Evolutionary conservation across 345 rosid species (phyloP).

Genomic region (Lepidium africanum): DNA sequence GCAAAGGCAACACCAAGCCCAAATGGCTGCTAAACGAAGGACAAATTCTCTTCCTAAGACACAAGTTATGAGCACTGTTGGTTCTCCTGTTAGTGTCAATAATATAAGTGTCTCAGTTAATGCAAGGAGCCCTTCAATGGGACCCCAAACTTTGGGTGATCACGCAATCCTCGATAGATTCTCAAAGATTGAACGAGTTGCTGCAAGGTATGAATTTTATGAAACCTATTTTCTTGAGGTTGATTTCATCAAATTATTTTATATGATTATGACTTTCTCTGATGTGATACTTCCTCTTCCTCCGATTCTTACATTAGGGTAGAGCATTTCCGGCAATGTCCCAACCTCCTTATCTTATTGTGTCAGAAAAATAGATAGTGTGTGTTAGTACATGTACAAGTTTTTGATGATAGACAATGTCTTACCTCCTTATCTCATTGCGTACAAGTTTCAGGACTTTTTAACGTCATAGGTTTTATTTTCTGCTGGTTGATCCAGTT

Average conservation of each 20-base stretch:
- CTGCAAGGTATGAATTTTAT: conserved; percentile 46
- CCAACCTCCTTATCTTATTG: not conserved
- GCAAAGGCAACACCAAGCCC: conserved; percentile 68
- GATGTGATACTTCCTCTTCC: conserved; percentile 1
- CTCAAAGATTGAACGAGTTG: conserved; percentile 67
- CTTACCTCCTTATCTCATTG: not conserved
- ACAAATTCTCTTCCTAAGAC: conserved; percentile 73
- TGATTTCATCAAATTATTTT: not conserved
- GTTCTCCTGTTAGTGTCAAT: conserved; percentile 91
- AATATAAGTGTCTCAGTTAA: conserved; percentile 54
- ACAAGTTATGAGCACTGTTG: conserved; percentile 71
- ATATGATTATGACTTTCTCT: conserved; percentile 1
- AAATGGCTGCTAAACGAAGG: conserved; percentile 53
- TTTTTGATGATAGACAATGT: not conserved
- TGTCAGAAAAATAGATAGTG: not conserved
- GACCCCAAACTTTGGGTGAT: conserved; percentile 63
- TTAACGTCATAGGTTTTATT: not conserved
- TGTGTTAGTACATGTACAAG: not conserved
- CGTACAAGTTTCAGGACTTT: not conserved
- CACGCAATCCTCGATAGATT: conserved; percentile 69
- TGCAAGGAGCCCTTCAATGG: conserved; percentile 77
- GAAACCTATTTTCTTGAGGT: conserved; percentile 3
- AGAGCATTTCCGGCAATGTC: not conserved
- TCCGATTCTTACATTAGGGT: conserved; percentile 11
- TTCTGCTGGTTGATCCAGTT: not conserved